Base-by-base conservation (phyloP, 1,284 basidiomycete species). In the Porogramme epimiltina region DNA sequence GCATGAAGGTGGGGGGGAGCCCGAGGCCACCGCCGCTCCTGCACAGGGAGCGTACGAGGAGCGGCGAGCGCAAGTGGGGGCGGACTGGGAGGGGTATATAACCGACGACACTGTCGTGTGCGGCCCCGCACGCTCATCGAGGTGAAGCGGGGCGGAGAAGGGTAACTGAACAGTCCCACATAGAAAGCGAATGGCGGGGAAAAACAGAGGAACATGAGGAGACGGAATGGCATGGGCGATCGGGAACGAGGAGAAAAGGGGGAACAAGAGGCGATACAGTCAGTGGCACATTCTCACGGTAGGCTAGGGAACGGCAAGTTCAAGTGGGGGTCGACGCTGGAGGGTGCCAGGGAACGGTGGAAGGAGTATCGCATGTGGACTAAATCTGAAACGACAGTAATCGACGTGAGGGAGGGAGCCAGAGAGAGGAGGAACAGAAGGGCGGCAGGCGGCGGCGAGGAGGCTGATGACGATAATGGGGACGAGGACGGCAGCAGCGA, bases 401-500 rank as follows among this genome's bases (percentile, higher is more conserved):
- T 31, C 19, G 34, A 31, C 38, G 31, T 11, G 28, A 13, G 28
- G 8, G 15, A 31, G 38, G 20, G n/a, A n/a, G n/a, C n/a, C n/a
- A n/a, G 61, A 85, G 84, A 0, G 78, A 74, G 68, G 85, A 85
- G 5, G 78, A 61, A 0, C n/a, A n/a, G 79, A 82, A 9, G 71
- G 65, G 36, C 82, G 77, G 54, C 69, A 71, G 19, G 69, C 67
- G 22, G 58, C 47, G 41, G 80, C 69, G 16, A 85, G 84, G 41
- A 92, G 84, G 47, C 84, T 87, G 57, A 78, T 78, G 51, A 89
- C 80, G 55, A 91, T 84, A 6, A 91, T 73, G 1, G 90, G 86
- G n/a, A 93, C 66, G 48, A 94, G 70, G 50, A 92, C 78, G 10
- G 87, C 92, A 1, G 87, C 93, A 2, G 91, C 93, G 33, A 86